A percentile compares a stretch with the other conserved stretches of the same genome.
Evolutionary conservation across 2,329 filamentous ascomycete genomes (phyloP).

Genomic region (Beauveria scarabaeidicola): DNA sequence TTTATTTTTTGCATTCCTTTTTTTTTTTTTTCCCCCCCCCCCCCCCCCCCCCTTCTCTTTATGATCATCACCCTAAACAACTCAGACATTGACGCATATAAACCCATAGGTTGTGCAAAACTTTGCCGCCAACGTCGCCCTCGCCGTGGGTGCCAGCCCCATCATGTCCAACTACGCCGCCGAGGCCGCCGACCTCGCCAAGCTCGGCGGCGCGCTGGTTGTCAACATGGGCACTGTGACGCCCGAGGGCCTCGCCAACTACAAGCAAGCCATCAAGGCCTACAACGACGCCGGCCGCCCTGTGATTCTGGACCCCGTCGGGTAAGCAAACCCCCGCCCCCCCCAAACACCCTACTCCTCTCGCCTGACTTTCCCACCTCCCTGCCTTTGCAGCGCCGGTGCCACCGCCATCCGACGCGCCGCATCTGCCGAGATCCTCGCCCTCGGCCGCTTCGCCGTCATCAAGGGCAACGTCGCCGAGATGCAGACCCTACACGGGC

Average conservation of each 20-base stretch:
- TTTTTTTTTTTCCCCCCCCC: neutral
- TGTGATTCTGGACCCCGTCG: slow-evolving; percentile 82
- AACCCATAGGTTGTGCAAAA: slow-evolving; percentile 65
- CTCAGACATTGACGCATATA: too few relatives aligned
- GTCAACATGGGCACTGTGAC: slow-evolving; percentile 94
- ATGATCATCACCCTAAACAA: too few relatives aligned
- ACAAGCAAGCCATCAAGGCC: slow-evolving; percentile 63
- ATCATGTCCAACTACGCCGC: slow-evolving; percentile 88
- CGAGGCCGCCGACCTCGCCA: slow-evolving; percentile 74
- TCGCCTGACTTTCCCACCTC: too few relatives aligned
- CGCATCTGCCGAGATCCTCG: slow-evolving; percentile 63
- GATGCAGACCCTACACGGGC: slow-evolving; percentile 54
- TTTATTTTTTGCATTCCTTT: too few relatives aligned
- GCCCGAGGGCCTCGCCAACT: slow-evolving; percentile 62
- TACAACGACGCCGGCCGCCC: slow-evolving; percentile 74
- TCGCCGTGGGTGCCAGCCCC: slow-evolving; percentile 76
- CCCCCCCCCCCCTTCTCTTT: neutral
- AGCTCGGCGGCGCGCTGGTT: slow-evolving; percentile 68
- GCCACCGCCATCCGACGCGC: slow-evolving; percentile 66
- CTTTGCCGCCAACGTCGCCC: slow-evolving; percentile 83
- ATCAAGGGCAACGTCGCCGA: slow-evolving; percentile 95
- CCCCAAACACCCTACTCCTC: neutral
- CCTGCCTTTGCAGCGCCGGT: slow-evolving; percentile 46
- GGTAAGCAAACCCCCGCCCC: slow-evolving; percentile 37
- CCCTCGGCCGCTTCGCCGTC: slow-evolving; percentile 68